A percentile compares a stretch with the other conserved stretches of the same genome.
Evolutionary conservation across 129 eudicot genomes (phyloP).

Genomic region (Pittosporum tobira): DNA sequence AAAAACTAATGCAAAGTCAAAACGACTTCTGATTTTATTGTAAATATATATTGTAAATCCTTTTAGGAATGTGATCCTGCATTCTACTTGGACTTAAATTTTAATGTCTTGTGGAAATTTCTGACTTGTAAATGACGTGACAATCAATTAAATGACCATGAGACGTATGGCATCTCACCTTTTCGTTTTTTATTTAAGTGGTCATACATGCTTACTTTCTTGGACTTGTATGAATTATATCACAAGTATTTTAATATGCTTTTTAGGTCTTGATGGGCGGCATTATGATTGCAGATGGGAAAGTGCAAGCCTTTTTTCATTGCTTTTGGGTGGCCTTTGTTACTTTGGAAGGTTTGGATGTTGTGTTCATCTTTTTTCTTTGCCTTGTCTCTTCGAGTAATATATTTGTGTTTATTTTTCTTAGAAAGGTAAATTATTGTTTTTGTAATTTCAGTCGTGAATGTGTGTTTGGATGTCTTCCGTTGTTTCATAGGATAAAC

Average conservation of each 20-base stretch:
- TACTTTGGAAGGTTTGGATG: slow-evolving; percentile 74
- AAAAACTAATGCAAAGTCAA: too few relatives aligned
- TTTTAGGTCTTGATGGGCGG: slow-evolving; percentile 47
- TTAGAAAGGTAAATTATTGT: neutral
- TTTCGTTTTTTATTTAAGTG: neutral
- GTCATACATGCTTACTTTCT: neutral
- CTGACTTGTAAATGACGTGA: too few relatives aligned
- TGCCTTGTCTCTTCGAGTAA: neutral
- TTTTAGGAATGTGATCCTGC: too few relatives aligned
- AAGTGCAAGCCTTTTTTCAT: slow-evolving; percentile 75
- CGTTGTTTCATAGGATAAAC: neutral
- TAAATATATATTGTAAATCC: too few relatives aligned
- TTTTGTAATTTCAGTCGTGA: neutral
- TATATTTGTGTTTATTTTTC: neutral
- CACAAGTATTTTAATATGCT: slow-evolving; percentile 23
- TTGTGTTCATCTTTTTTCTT: slow-evolving; percentile 10
- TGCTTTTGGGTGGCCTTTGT: slow-evolving; percentile 73
- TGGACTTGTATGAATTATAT: slow-evolving; percentile 13
- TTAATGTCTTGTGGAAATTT: too few relatives aligned
- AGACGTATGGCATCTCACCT: neutral
- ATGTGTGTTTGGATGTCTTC: neutral
- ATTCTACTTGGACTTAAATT: too few relatives aligned
- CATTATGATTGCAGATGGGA: slow-evolving; percentile 88
- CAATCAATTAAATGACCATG: too few relatives aligned
- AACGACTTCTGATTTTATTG: too few relatives aligned